Percentiles rank a stretch among this genome's conserved stretches.
phyloP scores from a whole-genome alignment of 2,329 filamentous ascomycete species.

The Colletotrichum nymphaeae region DNA sequence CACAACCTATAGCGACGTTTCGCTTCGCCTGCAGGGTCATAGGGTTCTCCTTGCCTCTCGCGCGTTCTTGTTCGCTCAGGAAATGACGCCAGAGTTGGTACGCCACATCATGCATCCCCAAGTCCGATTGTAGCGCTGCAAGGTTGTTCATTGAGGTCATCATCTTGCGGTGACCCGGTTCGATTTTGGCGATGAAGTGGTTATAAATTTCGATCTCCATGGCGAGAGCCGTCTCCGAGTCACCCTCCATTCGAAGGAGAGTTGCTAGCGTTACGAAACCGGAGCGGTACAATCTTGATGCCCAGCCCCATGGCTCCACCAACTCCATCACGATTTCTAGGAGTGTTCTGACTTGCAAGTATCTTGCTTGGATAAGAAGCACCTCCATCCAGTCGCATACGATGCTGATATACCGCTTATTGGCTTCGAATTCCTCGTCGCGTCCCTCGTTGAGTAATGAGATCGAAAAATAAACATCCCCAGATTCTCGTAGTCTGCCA shows the following conservation, averaged over 20 bases:
- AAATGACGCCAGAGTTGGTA: neutral
- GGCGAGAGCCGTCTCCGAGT: neutral
- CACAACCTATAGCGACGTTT: conserved; percentile 1
- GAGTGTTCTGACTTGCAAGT: no score
- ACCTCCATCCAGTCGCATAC: no score
- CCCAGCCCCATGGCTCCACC: no score
- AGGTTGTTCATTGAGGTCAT: conserved; percentile 10
- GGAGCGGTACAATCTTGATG: no score
- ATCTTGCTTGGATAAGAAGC: no score
- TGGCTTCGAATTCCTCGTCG: no score
- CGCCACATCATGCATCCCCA: neutral
- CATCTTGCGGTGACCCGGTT: neutral
- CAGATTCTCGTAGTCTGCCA: conserved; percentile 1
- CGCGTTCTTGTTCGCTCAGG: neutral
- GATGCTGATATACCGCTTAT: no score
- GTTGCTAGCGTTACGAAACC: neutral
- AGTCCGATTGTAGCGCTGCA: neutral
- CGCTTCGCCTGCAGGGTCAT: conserved; percentile 13
- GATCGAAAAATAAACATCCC: neutral
- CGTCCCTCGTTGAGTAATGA: no score
- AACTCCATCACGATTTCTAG: no score
- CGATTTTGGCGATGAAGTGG: neutral
- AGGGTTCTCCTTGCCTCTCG: neutral
- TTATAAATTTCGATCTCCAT: neutral
- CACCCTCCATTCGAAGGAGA: neutral